Percentiles rank a stretch among this genome's conserved stretches.
These are phyloP conservation scores for Triangularia setosa DNA, from an alignment of 2,329 filamentous ascomycete species.

Conservation along the genomic window DNA sequence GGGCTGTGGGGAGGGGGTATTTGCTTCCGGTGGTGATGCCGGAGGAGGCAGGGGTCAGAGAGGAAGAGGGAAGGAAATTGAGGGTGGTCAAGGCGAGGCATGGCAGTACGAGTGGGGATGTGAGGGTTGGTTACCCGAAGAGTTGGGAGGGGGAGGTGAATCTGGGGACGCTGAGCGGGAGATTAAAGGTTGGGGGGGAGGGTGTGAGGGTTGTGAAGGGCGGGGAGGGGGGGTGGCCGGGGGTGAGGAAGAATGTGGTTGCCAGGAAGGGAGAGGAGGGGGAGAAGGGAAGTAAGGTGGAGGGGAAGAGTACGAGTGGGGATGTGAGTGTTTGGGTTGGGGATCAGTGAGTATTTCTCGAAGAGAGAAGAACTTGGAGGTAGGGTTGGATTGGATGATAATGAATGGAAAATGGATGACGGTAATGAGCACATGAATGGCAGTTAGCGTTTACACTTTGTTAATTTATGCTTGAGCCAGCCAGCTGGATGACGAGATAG, in stretches of 20 bases:
- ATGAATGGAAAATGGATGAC: not conserved
- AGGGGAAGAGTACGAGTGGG: slow-evolving; percentile 18
- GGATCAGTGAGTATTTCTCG: not conserved
- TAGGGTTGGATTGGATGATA: not conserved
- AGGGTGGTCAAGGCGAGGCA: slow-evolving; percentile 40
- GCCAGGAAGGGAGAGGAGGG: slow-evolving; percentile 43
- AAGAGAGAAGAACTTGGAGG: not conserved
- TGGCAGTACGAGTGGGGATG: slow-evolving; percentile 41
- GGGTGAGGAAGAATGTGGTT: slow-evolving; percentile 30
- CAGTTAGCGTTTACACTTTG: too few species aligned
- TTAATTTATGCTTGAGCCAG: too few species aligned
- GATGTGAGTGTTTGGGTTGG: slow-evolving; percentile 20
- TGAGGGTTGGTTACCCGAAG: slow-evolving; percentile 43
- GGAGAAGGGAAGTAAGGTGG: slow-evolving; percentile 16
- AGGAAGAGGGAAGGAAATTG: slow-evolving; percentile 25
- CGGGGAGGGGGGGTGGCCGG: slow-evolving; percentile 30
- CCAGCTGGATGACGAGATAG: too few species aligned
- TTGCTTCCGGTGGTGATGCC: not conserved
- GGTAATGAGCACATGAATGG: not conserved
- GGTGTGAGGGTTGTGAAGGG: slow-evolving; percentile 38
- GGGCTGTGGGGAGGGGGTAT: slow-evolving; percentile 28
- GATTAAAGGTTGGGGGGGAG: slow-evolving; percentile 38
- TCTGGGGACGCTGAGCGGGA: slow-evolving; percentile 39
- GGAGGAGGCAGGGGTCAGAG: not conserved
- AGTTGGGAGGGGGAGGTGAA: slow-evolving; percentile 47